These are phyloP conservation scores for Antrodiella citrinella DNA, from an alignment of 768 basidiomycete genomes.

Conservation along the genomic window DNA sequence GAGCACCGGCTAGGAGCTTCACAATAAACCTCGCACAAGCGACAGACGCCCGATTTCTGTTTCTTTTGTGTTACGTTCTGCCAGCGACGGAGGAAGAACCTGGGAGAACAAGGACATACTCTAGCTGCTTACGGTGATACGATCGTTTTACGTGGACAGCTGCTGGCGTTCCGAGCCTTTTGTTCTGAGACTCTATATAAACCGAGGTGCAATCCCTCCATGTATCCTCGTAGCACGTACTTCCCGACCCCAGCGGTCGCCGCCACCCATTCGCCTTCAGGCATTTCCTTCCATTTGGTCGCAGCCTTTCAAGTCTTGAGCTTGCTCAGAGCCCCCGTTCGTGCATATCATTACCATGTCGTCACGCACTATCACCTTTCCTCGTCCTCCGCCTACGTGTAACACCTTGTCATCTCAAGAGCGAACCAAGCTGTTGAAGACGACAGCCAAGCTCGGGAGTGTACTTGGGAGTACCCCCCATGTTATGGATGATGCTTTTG, in stretches of 20 bases:
- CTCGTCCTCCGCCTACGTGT: conserved; percentile 49
- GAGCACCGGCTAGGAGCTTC: not conserved
- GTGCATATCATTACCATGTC: too few relatives aligned
- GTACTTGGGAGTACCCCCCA: conserved; percentile 55
- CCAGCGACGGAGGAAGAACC: not conserved
- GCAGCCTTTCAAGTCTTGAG: not conserved
- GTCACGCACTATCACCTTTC: conserved; percentile 17
- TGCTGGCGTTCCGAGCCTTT: not conserved
- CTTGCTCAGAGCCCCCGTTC: too few relatives aligned
- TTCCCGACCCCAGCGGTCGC: not conserved
- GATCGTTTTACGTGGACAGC: not conserved
- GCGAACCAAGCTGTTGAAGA: conserved; percentile 47
- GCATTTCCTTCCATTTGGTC: not conserved
- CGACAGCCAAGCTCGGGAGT: conserved; percentile 51
- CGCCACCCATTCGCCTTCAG: not conserved
- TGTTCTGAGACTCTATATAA: too few relatives aligned
- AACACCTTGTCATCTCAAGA: conserved; percentile 45
- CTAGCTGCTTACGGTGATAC: not conserved
- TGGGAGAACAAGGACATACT: not conserved
- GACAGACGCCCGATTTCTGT: not conserved
- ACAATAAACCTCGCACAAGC: not conserved
- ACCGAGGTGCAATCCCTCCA: too few relatives aligned
- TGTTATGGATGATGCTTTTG: conserved; percentile 32
- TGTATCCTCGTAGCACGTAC: too few relatives aligned
- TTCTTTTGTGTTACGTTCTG: not conserved